phyloP scores from a whole-genome alignment of 2,329 filamentous ascomycete species.

The Whalleya microplaca region DNA sequence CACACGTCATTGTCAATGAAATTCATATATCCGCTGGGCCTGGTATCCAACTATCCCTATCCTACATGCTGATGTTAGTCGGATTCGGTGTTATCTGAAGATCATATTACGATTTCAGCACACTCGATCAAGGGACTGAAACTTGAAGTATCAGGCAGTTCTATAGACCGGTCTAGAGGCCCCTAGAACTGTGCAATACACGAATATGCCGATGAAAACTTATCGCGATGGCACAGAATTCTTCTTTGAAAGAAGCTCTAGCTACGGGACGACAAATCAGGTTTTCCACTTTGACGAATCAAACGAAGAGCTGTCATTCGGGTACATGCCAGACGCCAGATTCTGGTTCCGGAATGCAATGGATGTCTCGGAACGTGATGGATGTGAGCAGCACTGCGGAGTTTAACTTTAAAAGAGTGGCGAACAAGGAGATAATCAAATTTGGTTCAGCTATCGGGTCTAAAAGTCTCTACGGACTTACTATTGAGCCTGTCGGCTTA shows the following conservation, averaged over 20 bases:
- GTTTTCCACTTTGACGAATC: constrained; percentile 56
- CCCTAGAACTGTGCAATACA: constrained; percentile 17
- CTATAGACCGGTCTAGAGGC: constrained; percentile 64
- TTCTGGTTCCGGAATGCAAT: constrained; percentile 61
- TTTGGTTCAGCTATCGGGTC: no score
- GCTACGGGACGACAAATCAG: constrained; percentile 61
- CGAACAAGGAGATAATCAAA: no score
- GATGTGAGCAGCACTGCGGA: constrained; percentile 21
- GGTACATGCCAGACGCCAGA: constrained; percentile 31
- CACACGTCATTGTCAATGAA: no score
- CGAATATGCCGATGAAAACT: constrained; percentile 44
- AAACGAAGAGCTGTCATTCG: constrained; percentile 22
- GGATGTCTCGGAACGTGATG: constrained; percentile 47
- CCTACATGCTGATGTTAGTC: no score
- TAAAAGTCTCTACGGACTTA: no score
- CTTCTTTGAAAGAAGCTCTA: constrained; percentile 52
- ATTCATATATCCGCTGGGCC: no score
- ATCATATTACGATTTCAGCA: constrained; percentile 37
- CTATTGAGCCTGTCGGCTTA: no score
- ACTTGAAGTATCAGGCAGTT: constrained; percentile 44
- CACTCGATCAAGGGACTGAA: no score
- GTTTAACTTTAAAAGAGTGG: background rate
- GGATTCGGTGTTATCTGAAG: constrained; percentile 39
- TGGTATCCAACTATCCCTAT: no score
- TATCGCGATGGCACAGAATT: constrained; percentile 58